Conservation (phyloP, 768 basidiomycete genomes). For the Boletus subcaerulescens region DNA sequence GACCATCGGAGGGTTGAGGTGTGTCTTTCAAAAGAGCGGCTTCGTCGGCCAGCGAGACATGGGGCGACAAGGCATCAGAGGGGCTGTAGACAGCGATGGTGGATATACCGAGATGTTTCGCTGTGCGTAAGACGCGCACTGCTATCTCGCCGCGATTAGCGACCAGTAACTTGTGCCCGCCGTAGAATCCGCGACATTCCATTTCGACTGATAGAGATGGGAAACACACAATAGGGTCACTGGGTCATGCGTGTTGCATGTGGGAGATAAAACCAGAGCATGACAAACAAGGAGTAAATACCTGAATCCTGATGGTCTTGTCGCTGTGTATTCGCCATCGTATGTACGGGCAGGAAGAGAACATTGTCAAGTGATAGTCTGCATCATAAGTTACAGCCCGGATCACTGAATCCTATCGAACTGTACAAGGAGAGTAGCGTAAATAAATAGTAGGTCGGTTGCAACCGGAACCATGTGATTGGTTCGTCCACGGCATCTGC, state of each 20-base stretch:
- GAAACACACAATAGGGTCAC: neutral
- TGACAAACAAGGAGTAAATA: too few relatives aligned
- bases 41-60: conserved; percentile 56
- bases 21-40: conserved; percentile 36
- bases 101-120: conserved; percentile 45
- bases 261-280: too few relatives aligned
- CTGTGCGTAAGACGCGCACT: conserved; percentile 57
- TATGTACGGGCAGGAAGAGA: too few relatives aligned
- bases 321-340: too few relatives aligned
- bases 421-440: too few relatives aligned
- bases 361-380: too few relatives aligned
- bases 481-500: neutral
- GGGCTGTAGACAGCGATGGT: conserved; percentile 60
- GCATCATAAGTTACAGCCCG: too few relatives aligned
- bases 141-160: conserved; percentile 77
- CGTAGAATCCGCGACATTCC: conserved; percentile 15
- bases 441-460: neutral
- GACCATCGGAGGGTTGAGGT: neutral
- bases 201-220: neutral
- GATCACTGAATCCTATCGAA: too few relatives aligned
- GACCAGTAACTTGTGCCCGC: conserved; percentile 53
- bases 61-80: conserved; percentile 55
- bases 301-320: too few relatives aligned
- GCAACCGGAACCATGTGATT: neutral
- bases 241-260: too few relatives aligned